Evolutionary conservation across 2,329 filamentous ascomycete genomes (phyloP).

Genomic region (Onygenales sp.): DNA sequence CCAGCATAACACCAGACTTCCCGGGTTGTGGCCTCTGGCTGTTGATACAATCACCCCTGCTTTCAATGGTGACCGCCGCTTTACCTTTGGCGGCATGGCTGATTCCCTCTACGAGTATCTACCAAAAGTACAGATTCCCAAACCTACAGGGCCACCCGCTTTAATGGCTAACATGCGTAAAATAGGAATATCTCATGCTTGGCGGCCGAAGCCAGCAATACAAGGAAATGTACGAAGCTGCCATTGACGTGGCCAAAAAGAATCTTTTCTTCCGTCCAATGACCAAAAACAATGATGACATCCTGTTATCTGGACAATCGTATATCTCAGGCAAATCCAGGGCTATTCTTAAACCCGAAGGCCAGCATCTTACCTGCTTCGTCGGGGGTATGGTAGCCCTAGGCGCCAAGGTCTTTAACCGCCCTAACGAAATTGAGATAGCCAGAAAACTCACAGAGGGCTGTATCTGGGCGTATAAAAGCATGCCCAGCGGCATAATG

Average conservation of each 20-base stretch:
- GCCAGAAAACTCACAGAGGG: conserved; percentile 44
- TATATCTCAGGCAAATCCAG: conserved; percentile 24
- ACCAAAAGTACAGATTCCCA: conserved; percentile 44
- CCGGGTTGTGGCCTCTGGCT: conserved; percentile 31
- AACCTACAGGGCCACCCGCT: background rate
- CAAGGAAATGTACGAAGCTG: conserved; percentile 58
- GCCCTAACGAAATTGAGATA: conserved; percentile 39
- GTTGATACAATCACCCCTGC: conserved; percentile 20
- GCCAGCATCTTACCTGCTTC: conserved; percentile 46
- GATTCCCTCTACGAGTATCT: conserved; percentile 52
- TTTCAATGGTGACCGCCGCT: conserved; percentile 24
- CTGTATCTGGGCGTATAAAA: conserved; percentile 47
- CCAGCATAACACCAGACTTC: conserved; percentile 26
- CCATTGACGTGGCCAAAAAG: conserved; percentile 58
- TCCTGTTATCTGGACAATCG: conserved; percentile 61
- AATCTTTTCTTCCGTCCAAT: conserved; percentile 72
- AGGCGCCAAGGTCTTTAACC: conserved; percentile 43
- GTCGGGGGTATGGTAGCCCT: conserved; percentile 47
- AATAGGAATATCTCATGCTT: conserved; percentile 51
- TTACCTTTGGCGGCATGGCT: conserved; percentile 46
- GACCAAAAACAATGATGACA: conserved; percentile 55
- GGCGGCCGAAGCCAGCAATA: conserved; percentile 60
- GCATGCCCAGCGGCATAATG: conserved; percentile 43
- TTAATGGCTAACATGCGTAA: background rate
- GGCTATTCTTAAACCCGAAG: conserved; percentile 29